phyloP scores from a whole-genome alignment of 371 early-diverging fungal genomes.

The Caulochytrium protostelioides region DNA sequence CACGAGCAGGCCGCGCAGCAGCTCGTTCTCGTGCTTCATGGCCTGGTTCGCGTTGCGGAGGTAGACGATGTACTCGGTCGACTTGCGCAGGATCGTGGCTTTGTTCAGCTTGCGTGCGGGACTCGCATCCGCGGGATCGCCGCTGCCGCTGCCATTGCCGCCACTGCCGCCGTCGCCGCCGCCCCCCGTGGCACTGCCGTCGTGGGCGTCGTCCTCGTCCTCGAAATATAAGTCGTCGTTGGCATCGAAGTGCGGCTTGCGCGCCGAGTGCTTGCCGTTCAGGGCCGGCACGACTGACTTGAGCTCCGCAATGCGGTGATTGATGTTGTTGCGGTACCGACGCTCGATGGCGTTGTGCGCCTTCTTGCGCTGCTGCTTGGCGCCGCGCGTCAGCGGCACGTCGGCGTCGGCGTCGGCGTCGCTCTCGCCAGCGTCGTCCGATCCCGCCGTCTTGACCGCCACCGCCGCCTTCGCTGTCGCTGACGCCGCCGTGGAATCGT shows the following conservation, averaged over 20 bases:
- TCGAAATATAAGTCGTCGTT: conserved; percentile 11
- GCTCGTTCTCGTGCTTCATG: conserved; percentile 24
- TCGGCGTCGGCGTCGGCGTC: too few relatives aligned
- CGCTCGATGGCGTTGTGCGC: conserved; percentile 86
- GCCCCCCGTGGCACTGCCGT: conserved; percentile 7
- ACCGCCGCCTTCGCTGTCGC: too few relatives aligned
- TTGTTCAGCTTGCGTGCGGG: conserved; percentile 59
- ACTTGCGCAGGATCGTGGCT: conserved; percentile 65
- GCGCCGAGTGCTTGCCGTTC: conserved; percentile 10
- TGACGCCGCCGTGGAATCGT: too few relatives aligned
- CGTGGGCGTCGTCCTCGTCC: conserved; percentile 30
- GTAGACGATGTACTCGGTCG: conserved; percentile 66
- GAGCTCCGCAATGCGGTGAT: conserved; percentile 70
- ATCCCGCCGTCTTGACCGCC: too few relatives aligned
- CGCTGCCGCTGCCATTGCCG: conserved; percentile 13
- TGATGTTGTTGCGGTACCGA: conserved; percentile 84
- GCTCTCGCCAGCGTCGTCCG: too few relatives aligned
- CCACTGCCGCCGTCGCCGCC: conserved; percentile 35
- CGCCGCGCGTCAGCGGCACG: too few relatives aligned
- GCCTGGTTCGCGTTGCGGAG: conserved; percentile 33
- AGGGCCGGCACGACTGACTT: conserved; percentile 66
- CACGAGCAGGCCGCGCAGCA: conserved; percentile 24
- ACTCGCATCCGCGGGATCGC: conserved; percentile 12
- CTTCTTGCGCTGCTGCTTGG: conserved; percentile 53
- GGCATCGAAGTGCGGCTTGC: conserved; percentile 6